These are phyloP conservation scores for Malus domestica DNA, from an alignment of 306 rosid species.

Conservation along the genomic window DNA sequence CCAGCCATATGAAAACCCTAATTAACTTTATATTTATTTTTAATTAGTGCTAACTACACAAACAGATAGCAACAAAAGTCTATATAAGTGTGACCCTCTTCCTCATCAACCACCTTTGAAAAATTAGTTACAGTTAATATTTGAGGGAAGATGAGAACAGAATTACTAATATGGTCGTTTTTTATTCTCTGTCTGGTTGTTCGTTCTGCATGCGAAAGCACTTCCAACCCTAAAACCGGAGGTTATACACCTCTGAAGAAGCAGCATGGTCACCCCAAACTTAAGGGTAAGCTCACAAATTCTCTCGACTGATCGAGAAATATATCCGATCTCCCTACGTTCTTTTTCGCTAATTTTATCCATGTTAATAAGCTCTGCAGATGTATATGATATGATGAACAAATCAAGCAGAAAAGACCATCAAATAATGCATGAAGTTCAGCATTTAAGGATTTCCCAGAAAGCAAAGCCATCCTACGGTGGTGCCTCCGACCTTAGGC, in stretches of 20 bases:
- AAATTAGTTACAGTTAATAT: background rate
- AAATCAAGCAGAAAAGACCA: constrained; percentile 18
- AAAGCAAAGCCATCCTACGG: constrained; percentile 23
- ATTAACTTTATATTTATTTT: background rate
- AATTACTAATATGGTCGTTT: constrained; percentile 14
- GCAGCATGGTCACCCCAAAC: constrained; percentile 9
- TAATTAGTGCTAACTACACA: background rate
- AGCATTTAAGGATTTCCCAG: background rate
- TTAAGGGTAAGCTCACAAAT: constrained; percentile 21
- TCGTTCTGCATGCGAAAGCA: constrained; percentile 15
- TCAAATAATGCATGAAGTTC: constrained; percentile 21
- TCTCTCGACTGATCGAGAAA: background rate
- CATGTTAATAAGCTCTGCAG: constrained; percentile 21
- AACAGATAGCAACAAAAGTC: background rate
- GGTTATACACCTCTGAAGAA: constrained; percentile 10
- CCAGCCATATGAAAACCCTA: background rate
- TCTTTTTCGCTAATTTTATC: background rate
- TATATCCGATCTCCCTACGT: background rate
- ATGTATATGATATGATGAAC: background rate
- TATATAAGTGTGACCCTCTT: background rate
- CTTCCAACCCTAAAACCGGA: constrained; percentile 6
- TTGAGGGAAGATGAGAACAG: constrained; percentile 9
- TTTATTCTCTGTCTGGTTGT: constrained; percentile 26
- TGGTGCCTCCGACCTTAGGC: constrained; percentile 27
- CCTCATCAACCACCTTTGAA: background rate